Conservation (phyloP, 768 basidiomycete species). For the Infundibulicybe gibba region DNA sequence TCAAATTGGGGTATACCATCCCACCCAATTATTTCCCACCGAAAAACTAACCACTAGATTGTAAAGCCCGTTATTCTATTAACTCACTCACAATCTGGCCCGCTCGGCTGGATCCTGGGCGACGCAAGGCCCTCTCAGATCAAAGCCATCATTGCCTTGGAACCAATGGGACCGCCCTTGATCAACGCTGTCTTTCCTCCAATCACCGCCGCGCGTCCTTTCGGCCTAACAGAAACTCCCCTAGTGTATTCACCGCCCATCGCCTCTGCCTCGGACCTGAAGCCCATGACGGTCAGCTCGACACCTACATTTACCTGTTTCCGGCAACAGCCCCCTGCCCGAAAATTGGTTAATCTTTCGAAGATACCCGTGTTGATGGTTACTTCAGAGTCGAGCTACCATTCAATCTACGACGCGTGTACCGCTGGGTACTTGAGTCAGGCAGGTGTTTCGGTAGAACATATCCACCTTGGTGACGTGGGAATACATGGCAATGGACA, state of each 20-base stretch:
- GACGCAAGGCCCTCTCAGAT: conserved; percentile 41
- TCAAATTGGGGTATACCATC: conserved; percentile 39
- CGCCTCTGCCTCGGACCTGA: conserved; percentile 31
- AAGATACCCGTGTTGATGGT: conserved; percentile 43
- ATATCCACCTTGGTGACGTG: conserved; percentile 32
- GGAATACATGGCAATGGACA: conserved; percentile 53
- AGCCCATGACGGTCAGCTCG: conserved; percentile 19
- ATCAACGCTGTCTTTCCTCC: conserved; percentile 33
- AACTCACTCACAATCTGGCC: conserved; percentile 49
- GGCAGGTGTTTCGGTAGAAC: conserved; percentile 41
- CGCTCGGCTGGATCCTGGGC: conserved; percentile 44
- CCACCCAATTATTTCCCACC: not conserved
- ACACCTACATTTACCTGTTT: conserved; percentile 33
- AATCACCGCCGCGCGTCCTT: conserved; percentile 33
- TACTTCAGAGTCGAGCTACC: conserved; percentile 48
- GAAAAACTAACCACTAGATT: not conserved
- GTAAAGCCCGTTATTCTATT: conserved; percentile 41
- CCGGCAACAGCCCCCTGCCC: conserved; percentile 38
- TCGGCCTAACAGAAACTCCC: conserved; percentile 45
- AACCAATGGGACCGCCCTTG: conserved; percentile 51
- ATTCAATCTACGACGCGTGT: conserved; percentile 44
- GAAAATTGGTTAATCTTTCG: conserved; percentile 36
- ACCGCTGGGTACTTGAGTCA: conserved; percentile 38
- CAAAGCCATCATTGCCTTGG: conserved; percentile 44
- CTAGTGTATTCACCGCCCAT: conserved; percentile 40